Evolutionary conservation across 148 eudicot species (phyloP).

Genomic region (Amaranthus cruentus): DNA sequence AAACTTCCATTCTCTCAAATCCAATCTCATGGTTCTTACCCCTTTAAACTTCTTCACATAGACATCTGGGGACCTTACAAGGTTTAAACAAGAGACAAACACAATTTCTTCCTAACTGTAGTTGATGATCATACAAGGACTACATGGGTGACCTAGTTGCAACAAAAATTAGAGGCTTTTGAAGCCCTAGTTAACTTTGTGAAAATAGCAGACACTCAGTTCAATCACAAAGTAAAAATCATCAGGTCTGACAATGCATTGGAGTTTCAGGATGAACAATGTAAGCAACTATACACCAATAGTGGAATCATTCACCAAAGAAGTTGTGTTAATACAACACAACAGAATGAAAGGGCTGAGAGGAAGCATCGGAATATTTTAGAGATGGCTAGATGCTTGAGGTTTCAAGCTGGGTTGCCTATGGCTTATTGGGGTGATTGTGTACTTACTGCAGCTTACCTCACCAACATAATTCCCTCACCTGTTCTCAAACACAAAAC

Average conservation of each 20-base stretch:
- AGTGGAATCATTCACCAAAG: not conserved
- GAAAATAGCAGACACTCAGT: not conserved
- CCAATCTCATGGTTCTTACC: not conserved
- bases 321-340: not conserved
- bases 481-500: not conserved
- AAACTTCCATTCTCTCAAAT: not conserved
- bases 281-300: not conserved
- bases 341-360: not conserved
- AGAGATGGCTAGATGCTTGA: not conserved
- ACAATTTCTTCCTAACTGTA: not conserved
- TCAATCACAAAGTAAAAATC: not conserved
- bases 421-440: not conserved
- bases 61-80: not conserved
- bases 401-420: not conserved
- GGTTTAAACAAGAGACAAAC: not conserved
- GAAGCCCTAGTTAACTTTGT: not conserved
- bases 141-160: not conserved
- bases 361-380: not conserved
- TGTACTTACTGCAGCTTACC: not conserved
- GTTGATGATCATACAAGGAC: not conserved
- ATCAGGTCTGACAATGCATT: not conserved
- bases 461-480: not conserved
- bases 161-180: not conserved
- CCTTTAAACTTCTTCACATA: not conserved
- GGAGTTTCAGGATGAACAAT: not conserved